Evolutionary conservation across 805 yeast species (phyloP).

Genomic region (Deakozyma indianensis): DNA sequence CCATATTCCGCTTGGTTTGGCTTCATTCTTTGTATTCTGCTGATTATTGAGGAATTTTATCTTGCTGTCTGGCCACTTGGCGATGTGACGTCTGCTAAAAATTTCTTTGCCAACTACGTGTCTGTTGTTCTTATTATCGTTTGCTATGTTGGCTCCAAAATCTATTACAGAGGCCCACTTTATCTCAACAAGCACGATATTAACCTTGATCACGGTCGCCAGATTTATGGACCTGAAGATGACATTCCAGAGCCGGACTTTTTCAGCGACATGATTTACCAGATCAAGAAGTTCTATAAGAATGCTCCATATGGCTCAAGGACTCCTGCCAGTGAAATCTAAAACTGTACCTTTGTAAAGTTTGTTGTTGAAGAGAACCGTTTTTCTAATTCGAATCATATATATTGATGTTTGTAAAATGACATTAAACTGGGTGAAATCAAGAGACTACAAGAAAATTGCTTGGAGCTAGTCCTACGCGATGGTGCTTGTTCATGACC

Average conservation of each 20-base stretch:
- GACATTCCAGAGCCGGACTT: conserved; percentile 1
- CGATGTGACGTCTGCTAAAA: conserved; percentile 5
- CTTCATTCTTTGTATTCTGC: conserved; percentile 31
- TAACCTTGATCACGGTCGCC: background rate
- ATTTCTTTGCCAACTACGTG: conserved; percentile 31
- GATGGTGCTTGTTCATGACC: conserved; percentile 24
- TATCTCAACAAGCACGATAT: background rate
- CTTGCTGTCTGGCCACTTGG: conserved; percentile 48
- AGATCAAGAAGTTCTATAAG: background rate
- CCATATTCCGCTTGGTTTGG: conserved; percentile 35
- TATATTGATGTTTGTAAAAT: background rate
- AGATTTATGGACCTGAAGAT: background rate
- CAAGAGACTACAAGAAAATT: conserved; percentile 26
- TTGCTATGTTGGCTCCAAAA: conserved; percentile 29
- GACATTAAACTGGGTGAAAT: no score
- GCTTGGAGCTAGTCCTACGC: conserved; percentile 49
- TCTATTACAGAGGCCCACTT: conserved; percentile 14
- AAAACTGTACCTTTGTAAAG: background rate
- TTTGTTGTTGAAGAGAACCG: background rate
- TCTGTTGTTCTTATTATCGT: conserved; percentile 18
- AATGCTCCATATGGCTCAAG: background rate
- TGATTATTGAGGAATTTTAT: conserved; percentile 55
- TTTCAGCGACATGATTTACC: background rate
- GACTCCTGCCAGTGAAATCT: background rate
- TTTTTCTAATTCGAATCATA: background rate